phyloP scores from a whole-genome alignment of 2,329 filamentous ascomycete species.

The Pseudogymnoascus pannorum region DNA sequence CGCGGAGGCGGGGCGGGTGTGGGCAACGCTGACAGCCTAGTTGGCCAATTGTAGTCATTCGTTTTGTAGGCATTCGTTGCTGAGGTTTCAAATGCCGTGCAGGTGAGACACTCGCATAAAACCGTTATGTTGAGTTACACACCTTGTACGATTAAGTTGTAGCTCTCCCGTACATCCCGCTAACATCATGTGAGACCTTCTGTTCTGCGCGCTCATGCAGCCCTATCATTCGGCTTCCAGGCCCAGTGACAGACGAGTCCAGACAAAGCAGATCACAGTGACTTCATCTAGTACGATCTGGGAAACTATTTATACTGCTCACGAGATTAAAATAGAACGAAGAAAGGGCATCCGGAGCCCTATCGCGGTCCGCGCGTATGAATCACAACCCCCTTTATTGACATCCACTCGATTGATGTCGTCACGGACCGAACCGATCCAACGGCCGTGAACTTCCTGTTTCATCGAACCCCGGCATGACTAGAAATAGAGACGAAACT shows the following conservation, averaged over 20 bases:
- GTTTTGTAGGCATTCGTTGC: not conserved
- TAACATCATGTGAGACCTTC: slow-evolving; percentile 7
- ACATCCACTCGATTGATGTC: not conserved
- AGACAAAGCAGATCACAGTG: not conserved
- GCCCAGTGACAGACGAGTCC: slow-evolving; percentile 5
- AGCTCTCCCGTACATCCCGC: not conserved
- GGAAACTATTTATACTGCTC: not conserved
- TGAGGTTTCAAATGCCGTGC: not conserved
- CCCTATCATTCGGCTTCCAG: not conserved
- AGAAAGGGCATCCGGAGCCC: not conserved
- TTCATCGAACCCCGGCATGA: not conserved
- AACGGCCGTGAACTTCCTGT: not conserved
- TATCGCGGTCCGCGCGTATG: not conserved
- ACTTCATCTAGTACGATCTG: not conserved
- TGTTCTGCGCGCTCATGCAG: not conserved
- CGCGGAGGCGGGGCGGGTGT: not conserved
- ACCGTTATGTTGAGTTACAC: not conserved
- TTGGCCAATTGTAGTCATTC: not conserved
- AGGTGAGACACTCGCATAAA: slow-evolving; percentile 4
- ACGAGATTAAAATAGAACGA: slow-evolving; percentile 7
- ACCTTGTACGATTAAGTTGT: not conserved
- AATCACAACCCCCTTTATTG: not conserved
- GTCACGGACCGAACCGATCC: slow-evolving; percentile 4
- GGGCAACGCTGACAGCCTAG: not conserved
- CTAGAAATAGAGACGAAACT: not conserved